Percentiles rank a stretch among this genome's conserved stretches.
Conservation (phyloP, 768 basidiomycete species). For the Terana coerulea region DNA sequence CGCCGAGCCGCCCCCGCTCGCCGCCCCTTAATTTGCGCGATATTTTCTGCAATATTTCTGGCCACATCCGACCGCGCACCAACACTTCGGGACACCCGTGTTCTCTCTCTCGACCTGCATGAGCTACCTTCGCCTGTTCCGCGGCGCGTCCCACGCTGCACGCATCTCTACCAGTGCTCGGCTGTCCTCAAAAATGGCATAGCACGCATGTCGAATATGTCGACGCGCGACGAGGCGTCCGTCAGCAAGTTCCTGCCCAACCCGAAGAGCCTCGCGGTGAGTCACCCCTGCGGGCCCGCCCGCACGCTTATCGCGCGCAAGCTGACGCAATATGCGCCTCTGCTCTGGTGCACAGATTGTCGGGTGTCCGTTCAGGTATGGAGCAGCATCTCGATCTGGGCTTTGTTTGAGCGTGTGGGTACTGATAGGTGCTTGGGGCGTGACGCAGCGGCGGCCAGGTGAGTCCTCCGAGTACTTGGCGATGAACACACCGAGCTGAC, state of each 20-base stretch:
- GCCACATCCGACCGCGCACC: background rate
- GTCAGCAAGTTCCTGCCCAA: conserved; percentile 48
- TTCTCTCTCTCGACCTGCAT: no score
- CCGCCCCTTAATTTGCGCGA: no score
- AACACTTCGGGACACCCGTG: no score
- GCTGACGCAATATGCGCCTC: conserved; percentile 1
- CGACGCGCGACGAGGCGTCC: conserved; percentile 12
- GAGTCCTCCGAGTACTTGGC: conserved; percentile 18
- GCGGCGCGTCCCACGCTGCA: no score
- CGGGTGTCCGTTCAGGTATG: conserved; percentile 91
- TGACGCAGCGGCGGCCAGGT: conserved; percentile 66
- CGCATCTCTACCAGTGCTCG: no score
- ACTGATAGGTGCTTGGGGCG: background rate
- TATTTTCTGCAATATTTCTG: no score
- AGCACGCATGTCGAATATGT: background rate
- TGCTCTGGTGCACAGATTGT: conserved; percentile 86
- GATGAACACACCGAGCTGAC: background rate
- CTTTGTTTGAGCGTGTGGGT: background rate
- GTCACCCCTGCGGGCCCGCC: conserved; percentile 33
- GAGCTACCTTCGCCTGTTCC: no score
- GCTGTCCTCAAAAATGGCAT: no score
- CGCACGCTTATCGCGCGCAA: background rate
- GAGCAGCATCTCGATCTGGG: background rate
- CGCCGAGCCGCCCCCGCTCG: no score
- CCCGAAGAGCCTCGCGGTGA: conserved; percentile 77